Base-by-base conservation (phyloP, 768 basidiomycete genomes). In the Tylopilus plumbeoviolaceoides region DNA sequence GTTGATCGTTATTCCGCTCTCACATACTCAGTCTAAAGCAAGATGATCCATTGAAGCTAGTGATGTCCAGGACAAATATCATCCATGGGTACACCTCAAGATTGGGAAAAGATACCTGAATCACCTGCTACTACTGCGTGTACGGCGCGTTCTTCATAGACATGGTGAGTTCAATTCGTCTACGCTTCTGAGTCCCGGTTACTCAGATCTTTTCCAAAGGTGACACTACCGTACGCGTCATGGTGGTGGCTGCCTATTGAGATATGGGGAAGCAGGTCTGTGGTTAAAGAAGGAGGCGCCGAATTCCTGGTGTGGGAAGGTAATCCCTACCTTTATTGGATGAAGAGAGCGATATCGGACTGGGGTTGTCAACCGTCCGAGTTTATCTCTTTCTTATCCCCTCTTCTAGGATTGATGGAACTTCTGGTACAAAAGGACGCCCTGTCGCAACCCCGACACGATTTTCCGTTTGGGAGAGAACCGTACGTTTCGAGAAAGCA, bases 131-230 rank as follows among this genome's bases (percentile, higher is more conserved):
- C 51, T 8, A 52, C 46, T 6, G 47, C 51, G 30, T n/a, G n/a
- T 52, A 52, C 12, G 51, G 46, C n/a, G 51, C 38, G 6, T 52
- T 49, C 38, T 46, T 52, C 9, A 52, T 52, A 23, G 51, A 52
- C 23, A 41, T 31, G n/a, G 51, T 25, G 21, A 3, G 31, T 40
- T 18, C 14, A 8, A 10, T 31, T 31, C 6, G 4, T 39, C 45
- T 21, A 15, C 7, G 18, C 4, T 7, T 21, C 25, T n/a, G 14
- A 23, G 23, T 23, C 23, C 23, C 23, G 23, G 23, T 21, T 20
- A 7, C 7, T 38, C 15, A 7, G 5, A 10, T 18, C 7, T 8
- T 23, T 9, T 40, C 17, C 7, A 30, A 6, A 51, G 51, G 51
- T 50, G 51, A 51, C 9, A 49, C 51, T 2, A 18, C 38, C 12